A percentile compares a stretch with the other conserved stretches of the same genome.
Evolutionary conservation across 1,139 yeast species (phyloP).

Genomic region (Pichia sp.): DNA sequence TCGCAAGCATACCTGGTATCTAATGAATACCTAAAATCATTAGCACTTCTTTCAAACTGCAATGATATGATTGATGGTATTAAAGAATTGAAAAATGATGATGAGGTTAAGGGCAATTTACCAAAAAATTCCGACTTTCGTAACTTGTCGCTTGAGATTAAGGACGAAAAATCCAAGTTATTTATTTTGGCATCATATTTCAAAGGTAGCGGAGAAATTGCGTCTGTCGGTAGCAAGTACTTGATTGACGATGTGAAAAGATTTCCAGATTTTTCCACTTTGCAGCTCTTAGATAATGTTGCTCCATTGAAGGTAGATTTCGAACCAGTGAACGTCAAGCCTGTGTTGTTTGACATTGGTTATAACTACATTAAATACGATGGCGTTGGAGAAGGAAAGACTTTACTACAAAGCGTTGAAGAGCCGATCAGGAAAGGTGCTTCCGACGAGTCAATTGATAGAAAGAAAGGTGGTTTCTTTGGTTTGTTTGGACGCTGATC

Average conservation of each 20-base stretch:
- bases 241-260: constrained; percentile 50
- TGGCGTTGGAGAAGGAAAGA: constrained; percentile 9
- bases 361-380: constrained; percentile 68
- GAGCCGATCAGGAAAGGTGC: constrained; percentile 3
- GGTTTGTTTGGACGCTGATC: constrained; percentile 45
- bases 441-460: constrained; percentile 13
- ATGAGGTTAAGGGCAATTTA: constrained; percentile 25
- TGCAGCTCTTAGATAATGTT: constrained; percentile 39
- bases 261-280: constrained; percentile 39
- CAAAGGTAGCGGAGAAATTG: constrained; percentile 16
- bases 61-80: constrained; percentile 35
- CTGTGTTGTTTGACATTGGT: constrained; percentile 86
- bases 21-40: constrained; percentile 48
- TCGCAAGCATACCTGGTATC: constrained; percentile 48
- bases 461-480: constrained; percentile 44
- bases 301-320: constrained; percentile 43
- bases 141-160: constrained; percentile 33
- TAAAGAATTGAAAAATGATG: constrained; percentile 9
- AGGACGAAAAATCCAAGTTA: constrained; percentile 36
- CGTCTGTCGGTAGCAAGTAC: constrained; percentile 16
- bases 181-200: constrained; percentile 52
- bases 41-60: constrained; percentile 41
- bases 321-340: constrained; percentile 68
- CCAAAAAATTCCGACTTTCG: constrained; percentile 38
- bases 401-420: neutral